Evolutionary conservation across 2,329 filamentous ascomycete genomes (phyloP).

Genomic region (Juglanconis sp.): DNA sequence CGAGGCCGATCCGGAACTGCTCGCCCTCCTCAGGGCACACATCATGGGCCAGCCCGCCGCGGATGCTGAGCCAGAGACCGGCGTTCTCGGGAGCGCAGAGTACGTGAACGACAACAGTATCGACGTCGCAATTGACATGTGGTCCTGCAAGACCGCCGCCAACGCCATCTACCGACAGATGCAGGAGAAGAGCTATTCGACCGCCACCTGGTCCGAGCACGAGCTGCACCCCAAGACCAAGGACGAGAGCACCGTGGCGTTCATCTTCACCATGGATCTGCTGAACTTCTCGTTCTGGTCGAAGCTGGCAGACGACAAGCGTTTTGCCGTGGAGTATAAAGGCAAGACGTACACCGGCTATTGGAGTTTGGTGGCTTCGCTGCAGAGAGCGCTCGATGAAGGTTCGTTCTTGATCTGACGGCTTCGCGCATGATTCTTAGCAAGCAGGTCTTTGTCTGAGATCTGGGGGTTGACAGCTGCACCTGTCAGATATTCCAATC

Average conservation of each 20-base stretch:
- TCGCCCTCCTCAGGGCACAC: constrained; percentile 80
- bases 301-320: constrained; percentile 61
- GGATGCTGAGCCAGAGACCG: constrained; percentile 67
- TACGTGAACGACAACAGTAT: constrained; percentile 89
- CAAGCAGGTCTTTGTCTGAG: constrained; percentile 10
- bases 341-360: constrained; percentile 89
- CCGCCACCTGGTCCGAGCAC: constrained; percentile 81
- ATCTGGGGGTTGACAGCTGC: constrained; percentile 2
- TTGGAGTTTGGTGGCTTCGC: constrained; percentile 83
- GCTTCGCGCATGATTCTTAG: neutral
- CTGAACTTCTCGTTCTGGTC: constrained; percentile 99
- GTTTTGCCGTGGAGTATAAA: constrained; percentile 80
- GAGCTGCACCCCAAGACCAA: constrained; percentile 84
- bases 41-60: constrained; percentile 58
- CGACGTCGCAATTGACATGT: constrained; percentile 85
- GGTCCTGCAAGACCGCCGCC: constrained; percentile 78
- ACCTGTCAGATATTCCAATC: constrained; percentile 69
- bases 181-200: constrained; percentile 79
- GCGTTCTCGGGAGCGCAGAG: constrained; percentile 77
- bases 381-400: constrained; percentile 87
- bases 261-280: constrained; percentile 96
- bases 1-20: constrained; percentile 82
- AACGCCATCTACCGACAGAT: constrained; percentile 76
- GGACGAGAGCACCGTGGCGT: constrained; percentile 76
- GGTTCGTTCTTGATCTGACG: constrained; percentile 43